These are phyloP conservation scores for Erigeron philadelphicus DNA, from an alignment of 140 eudicot genomes.

Conservation along the genomic window DNA sequence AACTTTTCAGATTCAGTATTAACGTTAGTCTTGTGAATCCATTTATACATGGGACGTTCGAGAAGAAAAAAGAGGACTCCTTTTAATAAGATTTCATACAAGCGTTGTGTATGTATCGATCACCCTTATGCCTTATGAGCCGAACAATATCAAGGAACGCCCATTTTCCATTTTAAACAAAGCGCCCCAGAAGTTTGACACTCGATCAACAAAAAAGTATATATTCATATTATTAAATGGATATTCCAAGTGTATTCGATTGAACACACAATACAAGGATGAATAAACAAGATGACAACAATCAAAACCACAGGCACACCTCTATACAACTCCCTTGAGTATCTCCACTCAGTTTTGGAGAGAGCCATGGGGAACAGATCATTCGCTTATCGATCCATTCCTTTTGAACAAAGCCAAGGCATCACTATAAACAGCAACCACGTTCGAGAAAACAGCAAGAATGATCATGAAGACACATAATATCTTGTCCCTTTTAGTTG, in stretches of 20 bases:
- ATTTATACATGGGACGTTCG: too few species aligned
- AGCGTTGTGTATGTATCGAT: too few species aligned
- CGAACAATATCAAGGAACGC: too few species aligned
- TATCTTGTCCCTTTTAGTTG: conserved; percentile 70
- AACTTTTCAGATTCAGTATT: too few species aligned
- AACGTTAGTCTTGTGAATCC: too few species aligned
- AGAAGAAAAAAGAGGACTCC: too few species aligned
- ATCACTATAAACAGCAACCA: conserved; percentile 91
- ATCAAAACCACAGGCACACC: conserved; percentile 31
- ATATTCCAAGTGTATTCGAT: conserved; percentile 22
- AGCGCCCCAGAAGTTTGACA: not conserved
- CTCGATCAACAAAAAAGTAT: not conserved
- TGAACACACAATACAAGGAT: conserved; percentile 21
- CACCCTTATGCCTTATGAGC: too few species aligned
- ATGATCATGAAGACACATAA: conserved; percentile 70
- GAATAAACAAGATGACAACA: conserved; percentile 25
- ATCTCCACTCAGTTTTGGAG: conserved; percentile 3
- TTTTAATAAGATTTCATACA: too few species aligned
- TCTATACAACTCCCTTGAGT: conserved; percentile 32
- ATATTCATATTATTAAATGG: conserved; percentile 4
- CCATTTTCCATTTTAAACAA: too few species aligned
- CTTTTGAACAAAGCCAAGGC: conserved; percentile 89
- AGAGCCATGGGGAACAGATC: conserved; percentile 12
- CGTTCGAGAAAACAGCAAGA: conserved; percentile 85
- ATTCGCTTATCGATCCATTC: conserved; percentile 44